These are phyloP conservation scores for Elaeis oleifera DNA, from an alignment of 202 grass and related monocot species.

Conservation along the genomic window DNA sequence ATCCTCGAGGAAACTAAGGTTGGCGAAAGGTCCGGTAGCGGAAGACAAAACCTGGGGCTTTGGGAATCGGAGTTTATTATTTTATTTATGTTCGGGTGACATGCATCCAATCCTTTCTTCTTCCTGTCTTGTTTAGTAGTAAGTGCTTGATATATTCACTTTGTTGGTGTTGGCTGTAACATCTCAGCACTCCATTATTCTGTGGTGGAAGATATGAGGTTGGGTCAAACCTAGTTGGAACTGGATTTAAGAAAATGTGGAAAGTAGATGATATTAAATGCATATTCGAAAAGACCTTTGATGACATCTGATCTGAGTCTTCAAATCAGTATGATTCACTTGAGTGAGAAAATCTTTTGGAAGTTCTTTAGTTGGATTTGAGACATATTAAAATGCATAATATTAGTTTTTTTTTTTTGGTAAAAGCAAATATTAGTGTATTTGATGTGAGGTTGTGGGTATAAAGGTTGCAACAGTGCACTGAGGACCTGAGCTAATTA, in stretches of 20 bases:
- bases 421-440: background rate
- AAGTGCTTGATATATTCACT: background rate
- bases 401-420: background rate
- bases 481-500: too few species aligned
- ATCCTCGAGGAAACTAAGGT: conserved; percentile 60
- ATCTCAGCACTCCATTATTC: background rate
- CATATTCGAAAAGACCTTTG: too few species aligned
- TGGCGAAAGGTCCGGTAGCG: background rate
- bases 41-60: background rate
- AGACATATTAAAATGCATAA: background rate
- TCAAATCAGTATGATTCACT: too few species aligned
- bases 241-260: too few species aligned
- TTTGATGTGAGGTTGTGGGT: background rate
- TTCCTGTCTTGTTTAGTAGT: too few species aligned
- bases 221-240: too few species aligned
- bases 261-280: too few species aligned
- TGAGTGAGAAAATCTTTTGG: conserved; percentile 10
- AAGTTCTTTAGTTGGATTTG: conserved; percentile 9
- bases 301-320: too few species aligned
- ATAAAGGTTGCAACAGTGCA: too few species aligned
- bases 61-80: conserved; percentile 6
- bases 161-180: background rate
- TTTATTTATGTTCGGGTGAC: too few species aligned
- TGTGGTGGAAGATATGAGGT: background rate
- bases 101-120: too few species aligned